Conservation (phyloP, 2,329 filamentous ascomycete species). For the Venturia aucupariae region DNA sequence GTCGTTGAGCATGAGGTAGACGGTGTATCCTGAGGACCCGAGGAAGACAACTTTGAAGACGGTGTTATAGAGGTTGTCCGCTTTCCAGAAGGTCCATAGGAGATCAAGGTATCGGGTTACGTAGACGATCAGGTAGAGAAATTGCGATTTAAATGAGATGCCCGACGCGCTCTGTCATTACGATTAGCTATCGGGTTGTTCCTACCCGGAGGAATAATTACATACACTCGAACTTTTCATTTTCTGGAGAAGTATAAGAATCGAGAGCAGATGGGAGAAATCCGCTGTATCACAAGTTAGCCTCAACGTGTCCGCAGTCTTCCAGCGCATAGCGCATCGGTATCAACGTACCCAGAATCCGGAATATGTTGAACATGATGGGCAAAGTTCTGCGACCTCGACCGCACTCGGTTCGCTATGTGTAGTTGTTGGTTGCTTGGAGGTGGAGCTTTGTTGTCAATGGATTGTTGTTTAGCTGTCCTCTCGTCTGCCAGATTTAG, state of each 20-base stretch:
- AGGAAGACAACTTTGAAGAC: constrained; percentile 96
- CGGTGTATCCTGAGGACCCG: constrained; percentile 77
- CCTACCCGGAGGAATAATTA: constrained; percentile 15
- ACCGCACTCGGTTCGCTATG: background rate
- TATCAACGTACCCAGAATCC: constrained; percentile 48
- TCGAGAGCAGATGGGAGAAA: constrained; percentile 89
- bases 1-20: constrained; percentile 95
- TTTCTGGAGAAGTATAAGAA: constrained; percentile 91
- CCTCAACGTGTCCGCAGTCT: constrained; percentile 20
- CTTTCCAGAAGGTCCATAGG: constrained; percentile 71
- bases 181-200: constrained; percentile 13
- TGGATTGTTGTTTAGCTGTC: background rate
- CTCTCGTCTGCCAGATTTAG: background rate
- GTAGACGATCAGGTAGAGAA: constrained; percentile 89
- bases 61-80: constrained; percentile 69
- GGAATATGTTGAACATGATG: constrained; percentile 59
- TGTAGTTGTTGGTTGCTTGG: background rate
- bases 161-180: constrained; percentile 77
- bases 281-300: constrained; percentile 53
- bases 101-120: constrained; percentile 85
- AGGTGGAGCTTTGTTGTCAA: background rate
- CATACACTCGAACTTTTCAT: constrained; percentile 81
- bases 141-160: constrained; percentile 98
- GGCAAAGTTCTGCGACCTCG: constrained; percentile 1
- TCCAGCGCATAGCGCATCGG: constrained; percentile 12